A percentile compares a stretch with the other conserved stretches of the same genome.
Conservation (phyloP, 768 basidiomycete genomes). For the Rhodotorula paludigena region DNA sequence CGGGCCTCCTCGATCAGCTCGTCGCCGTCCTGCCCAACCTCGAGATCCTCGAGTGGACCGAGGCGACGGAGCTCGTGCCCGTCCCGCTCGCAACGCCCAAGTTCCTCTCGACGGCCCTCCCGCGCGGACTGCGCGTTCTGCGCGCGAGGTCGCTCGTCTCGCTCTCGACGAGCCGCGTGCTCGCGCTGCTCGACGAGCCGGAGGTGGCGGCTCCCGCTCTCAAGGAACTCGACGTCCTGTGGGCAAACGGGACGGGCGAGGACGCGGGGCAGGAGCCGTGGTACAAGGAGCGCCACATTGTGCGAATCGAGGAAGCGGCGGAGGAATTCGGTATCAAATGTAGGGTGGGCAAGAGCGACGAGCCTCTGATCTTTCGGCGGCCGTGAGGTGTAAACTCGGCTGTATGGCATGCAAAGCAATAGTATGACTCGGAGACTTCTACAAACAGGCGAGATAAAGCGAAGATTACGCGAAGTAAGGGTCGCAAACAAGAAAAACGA, state of each 20-base stretch:
- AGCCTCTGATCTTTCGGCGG: background rate
- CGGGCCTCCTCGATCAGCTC: constrained; percentile 16
- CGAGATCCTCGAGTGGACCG: constrained; percentile 10
- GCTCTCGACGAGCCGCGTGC: constrained; percentile 15
- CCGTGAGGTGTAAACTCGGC: constrained; percentile 38
- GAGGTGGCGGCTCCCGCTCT: background rate
- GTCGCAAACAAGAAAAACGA: too few relatives aligned
- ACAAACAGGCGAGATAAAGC: too few relatives aligned
- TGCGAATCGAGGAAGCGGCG: constrained; percentile 3
- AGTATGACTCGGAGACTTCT: too few relatives aligned
- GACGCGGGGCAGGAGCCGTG: constrained; percentile 4
- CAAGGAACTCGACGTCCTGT: constrained; percentile 2
- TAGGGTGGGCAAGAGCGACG: constrained; percentile 4
- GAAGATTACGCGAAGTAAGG: too few relatives aligned
- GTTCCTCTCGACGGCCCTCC: background rate
- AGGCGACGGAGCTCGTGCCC: background rate
- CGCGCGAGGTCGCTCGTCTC: constrained; percentile 9
- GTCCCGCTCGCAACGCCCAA: background rate
- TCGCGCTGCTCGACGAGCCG: constrained; percentile 7
- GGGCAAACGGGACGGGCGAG: background rate
- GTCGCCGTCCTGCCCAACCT: constrained; percentile 7
- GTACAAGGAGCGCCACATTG: constrained; percentile 3
- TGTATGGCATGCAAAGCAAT: too few relatives aligned
- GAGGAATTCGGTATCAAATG: background rate
- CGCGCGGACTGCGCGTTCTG: background rate